Conservation (phyloP, 73 alveolate species). For the Tetrahymena thermophila region DNA sequence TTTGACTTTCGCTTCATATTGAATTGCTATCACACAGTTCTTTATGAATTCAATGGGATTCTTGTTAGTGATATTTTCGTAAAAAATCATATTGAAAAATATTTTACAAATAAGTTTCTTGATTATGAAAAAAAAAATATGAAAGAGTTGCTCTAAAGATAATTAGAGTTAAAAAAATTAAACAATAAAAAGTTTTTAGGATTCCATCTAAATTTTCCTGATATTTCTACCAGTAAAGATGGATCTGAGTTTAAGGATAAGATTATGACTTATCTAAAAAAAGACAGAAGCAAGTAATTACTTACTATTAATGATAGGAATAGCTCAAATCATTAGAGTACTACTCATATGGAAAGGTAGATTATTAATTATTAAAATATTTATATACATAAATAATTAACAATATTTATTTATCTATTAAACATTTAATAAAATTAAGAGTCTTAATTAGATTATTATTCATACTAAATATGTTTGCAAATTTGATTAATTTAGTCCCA, state of each 20-base stretch:
- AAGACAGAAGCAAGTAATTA: not conserved
- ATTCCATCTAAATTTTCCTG: not conserved
- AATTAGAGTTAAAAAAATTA: not conserved
- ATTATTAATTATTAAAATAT: not conserved
- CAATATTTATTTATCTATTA: too few species aligned
- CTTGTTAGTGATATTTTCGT: not conserved
- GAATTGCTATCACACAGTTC: not conserved
- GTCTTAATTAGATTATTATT: not conserved
- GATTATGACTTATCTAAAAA: not conserved
- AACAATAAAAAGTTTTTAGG: not conserved
- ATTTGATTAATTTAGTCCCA: not conserved
- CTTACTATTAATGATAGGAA: not conserved
- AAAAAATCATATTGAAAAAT: not conserved
- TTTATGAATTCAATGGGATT: not conserved
- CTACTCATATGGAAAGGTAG: not conserved
- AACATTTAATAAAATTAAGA: too few species aligned
- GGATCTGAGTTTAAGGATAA: not conserved
- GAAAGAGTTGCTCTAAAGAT: not conserved
- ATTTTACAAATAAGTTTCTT: not conserved
- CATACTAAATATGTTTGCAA: not conserved
- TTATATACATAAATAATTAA: too few species aligned
- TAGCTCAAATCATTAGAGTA: not conserved
- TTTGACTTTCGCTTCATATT: not conserved
- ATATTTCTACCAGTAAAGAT: not conserved
- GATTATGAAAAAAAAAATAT: not conserved